Base-by-base conservation (phyloP, 2,329 filamentous ascomycete genomes). In the Emericellopsis atlantica region DNA sequence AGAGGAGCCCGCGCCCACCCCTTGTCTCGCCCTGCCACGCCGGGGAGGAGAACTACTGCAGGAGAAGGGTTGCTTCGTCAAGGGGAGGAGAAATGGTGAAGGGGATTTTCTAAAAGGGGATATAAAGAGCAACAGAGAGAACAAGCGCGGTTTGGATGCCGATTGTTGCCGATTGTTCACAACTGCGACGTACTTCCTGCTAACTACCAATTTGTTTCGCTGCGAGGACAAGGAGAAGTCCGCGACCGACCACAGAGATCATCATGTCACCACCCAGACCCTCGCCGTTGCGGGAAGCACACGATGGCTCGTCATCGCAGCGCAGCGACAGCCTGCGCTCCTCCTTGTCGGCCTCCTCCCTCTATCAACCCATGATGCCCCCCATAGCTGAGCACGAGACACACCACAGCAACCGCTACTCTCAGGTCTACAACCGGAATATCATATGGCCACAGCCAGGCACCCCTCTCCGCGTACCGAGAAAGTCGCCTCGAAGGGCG, bases 381-480 rank as follows among this genome's bases (percentile, higher is more conserved):
- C 32, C 42, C 18, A 46, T 46, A 11, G 39, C 37, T n/a, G 44
- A 46, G 34, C 42, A 46, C 33, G 44, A 40, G 33, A 35, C 24
- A 26, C 8, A 31, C 35, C 10, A 37, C 16, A 12, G 23, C 23
- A 16, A n/a, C 16, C 15, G 14, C 15, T 24, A 24, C 36, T 37
- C 22, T 10, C 21, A 14, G n/a, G 21, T 37, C 35, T 24, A 29
- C 26, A 29, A 16, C 37, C 22, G 10, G 21, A 24, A 12, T 14
- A 31, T 39, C 22, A 24, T 35, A 16, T 34, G 46, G 48, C 26
- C 36, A 49, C 10, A 29, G 26, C 51, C 55, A 9, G 46, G 40
- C 22, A 46, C 45, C 29, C 52, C 54, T 12, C 51, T 57, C 4
- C 54, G 53, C 14, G 48, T 58, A 5, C 58, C 54, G 6, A 49